phyloP scores from a whole-genome alignment of 1,139 yeast species.

The Geotrichum siamense region DNA sequence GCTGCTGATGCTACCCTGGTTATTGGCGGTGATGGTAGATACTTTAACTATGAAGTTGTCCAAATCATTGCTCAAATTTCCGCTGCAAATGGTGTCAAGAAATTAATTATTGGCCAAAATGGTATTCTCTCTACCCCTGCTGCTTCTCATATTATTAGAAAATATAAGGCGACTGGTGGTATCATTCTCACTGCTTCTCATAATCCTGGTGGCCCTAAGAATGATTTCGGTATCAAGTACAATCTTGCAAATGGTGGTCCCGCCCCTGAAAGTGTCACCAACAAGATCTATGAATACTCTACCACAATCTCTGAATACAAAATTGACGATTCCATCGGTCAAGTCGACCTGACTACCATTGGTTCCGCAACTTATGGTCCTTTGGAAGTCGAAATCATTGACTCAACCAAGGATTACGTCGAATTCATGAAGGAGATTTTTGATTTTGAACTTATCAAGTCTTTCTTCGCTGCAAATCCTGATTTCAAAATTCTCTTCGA shows the following conservation, averaged over 20 bases:
- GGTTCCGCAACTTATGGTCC: slow-evolving; percentile 47
- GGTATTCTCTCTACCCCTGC: slow-evolving; percentile 95
- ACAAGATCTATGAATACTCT: slow-evolving; percentile 72
- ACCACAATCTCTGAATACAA: slow-evolving; percentile 54
- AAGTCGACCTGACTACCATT: slow-evolving; percentile 52
- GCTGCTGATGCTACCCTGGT: slow-evolving; percentile 66
- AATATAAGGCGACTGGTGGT: slow-evolving; percentile 79
- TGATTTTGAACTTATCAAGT: slow-evolving; percentile 75
- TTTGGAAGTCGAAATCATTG: slow-evolving; percentile 69
- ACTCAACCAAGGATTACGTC: slow-evolving; percentile 72
- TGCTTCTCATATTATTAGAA: slow-evolving; percentile 84
- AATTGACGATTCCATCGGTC: slow-evolving; percentile 46
- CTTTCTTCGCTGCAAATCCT: slow-evolving; percentile 52
- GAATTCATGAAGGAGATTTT: slow-evolving; percentile 75
- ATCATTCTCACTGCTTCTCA: slow-evolving; percentile 94
- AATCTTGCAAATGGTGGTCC: slow-evolving; percentile 96
- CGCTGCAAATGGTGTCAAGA: slow-evolving; percentile 86
- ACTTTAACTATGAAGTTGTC: slow-evolving; percentile 74
- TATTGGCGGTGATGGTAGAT: slow-evolving; percentile 96
- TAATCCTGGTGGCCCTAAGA: slow-evolving; percentile 96
- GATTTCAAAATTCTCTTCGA: slow-evolving; percentile 76
- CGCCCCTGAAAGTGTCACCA: slow-evolving; percentile 94
- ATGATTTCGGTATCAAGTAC: slow-evolving; percentile 93
- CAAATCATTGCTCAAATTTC: slow-evolving; percentile 75
- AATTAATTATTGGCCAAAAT: slow-evolving; percentile 76